Evolutionary conservation across 176 grass and related monocot genomes (phyloP).

Genomic region (Carex cristatella): DNA sequence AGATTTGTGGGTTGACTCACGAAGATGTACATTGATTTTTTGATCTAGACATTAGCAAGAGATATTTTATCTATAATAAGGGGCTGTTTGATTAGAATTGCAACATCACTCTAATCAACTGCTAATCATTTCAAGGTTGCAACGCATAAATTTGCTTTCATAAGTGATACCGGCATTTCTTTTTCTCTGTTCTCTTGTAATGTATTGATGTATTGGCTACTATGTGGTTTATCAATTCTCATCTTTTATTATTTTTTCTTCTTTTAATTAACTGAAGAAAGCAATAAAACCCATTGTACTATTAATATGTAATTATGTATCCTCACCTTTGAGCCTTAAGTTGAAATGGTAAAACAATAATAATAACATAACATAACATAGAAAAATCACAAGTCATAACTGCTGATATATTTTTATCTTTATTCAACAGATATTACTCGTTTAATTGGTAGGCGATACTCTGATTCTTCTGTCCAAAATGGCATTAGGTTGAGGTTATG

Average conservation of each 20-base stretch:
- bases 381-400: background rate
- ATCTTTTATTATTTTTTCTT: background rate
- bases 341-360: background rate
- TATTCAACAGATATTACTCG: constrained; percentile 31
- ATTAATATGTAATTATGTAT: background rate
- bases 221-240: background rate
- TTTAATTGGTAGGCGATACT: constrained; percentile 29
- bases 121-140: too few relatives aligned
- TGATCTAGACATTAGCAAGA: too few relatives aligned
- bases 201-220: too few relatives aligned
- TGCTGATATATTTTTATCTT: background rate
- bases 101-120: too few relatives aligned
- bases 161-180: background rate
- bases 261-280: background rate
- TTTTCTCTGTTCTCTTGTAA: background rate
- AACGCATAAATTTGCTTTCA: too few relatives aligned
- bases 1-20: too few relatives aligned
- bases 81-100: too few relatives aligned
- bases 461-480: constrained; percentile 20
- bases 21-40: too few relatives aligned
- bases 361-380: too few relatives aligned
- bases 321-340: background rate
- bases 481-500: constrained; percentile 29
- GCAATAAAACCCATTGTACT: background rate
- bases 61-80: too few relatives aligned